Base-by-base conservation (phyloP, 495 filamentous ascomycete species). In the Tuber melanosporum region DNA sequence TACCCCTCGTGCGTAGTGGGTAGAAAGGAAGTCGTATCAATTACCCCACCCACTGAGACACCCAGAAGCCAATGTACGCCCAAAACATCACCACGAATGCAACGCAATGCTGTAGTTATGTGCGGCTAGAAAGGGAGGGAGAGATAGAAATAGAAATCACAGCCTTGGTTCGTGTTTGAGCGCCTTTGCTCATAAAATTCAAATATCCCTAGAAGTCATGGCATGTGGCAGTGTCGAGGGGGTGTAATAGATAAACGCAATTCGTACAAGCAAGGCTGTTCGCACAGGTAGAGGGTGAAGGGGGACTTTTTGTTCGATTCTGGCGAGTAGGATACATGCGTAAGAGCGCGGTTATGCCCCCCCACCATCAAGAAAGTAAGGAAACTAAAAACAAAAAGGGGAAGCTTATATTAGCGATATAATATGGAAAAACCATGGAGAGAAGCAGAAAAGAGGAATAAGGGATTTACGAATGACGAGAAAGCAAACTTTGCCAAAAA, bases 401-500 rank as follows among this genome's bases (percentile, higher is more conserved):
- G 12, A 62, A 26, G n/a, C 9, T 9, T 5, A 12, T 2, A 62
- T 26, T 1, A 10, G 8, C 22, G 44, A 73, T 32, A 73, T 12
- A 20, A 73, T 12, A 20, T 19, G 43, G 20, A 73, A 32, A 45
- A 12, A 12, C 41, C 20, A 32, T 19, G 39, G 26, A 46, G 44
- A 46, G 66, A 26, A 52, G 69, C 70, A 72, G 69, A 66, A 72
- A 15, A 1, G 52, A 5, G 74, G 20, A 41, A 70, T 9, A 78
- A 71, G 42, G 42, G 42, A 62, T 73, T 41, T 26, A 71, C 47
- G 52, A 47, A 52, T 12, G 44, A 71, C 7, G 57, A 70, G 42
- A 20, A 71, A 73, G 47, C 47, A 20, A 20, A 6, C 9, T 32
- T 32, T 49, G 20, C 6, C 19, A 49, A 22, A 8, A 32, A 32